Evolutionary conservation across 208 protist species (phyloP), one percentile per base, ranked within the genome.

Genomic region (Herpetomonas samuelpessoai): DNA sequence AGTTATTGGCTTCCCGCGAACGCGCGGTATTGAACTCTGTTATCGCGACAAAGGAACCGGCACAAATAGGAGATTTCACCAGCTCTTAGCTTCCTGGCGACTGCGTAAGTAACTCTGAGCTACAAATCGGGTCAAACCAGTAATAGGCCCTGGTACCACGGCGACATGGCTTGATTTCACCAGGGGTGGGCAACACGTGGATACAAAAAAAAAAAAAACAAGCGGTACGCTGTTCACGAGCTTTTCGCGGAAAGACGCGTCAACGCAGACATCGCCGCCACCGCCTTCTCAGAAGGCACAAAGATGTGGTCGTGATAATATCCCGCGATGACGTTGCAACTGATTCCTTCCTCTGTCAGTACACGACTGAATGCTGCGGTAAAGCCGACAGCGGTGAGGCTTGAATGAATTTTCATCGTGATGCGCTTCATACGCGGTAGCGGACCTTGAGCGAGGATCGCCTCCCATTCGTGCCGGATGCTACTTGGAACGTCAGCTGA

Each of bases 221-320:
- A 21, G 3, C 24, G 18, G 24, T 22, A 21, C 4, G 30, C 26
- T 3, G 21, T 4, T 25, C 6, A 52, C 7, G 21, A 10, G 30
- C 12, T 6, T n/a, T 7, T 19, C 6, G 50, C n/a, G n/a, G 14
- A 16, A n/a, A 39, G 50, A n/a, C 6, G 2, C 9, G 50, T 55
- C 9, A 41, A 39, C 31, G 29, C 49, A 14, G 26, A 10, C 65
- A 77, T 71, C 0, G 65, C 69, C 2, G 41, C 30, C 9, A 38
- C 22, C 19, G 63, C 65, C 28, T 57, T 27, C 1, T 29, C 57
- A 0, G 10, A 30, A 7, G 73, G 73, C 19, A 76, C 65, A 51
- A 84, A 82, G 25, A 88, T 73, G 53, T 76, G 70, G 50, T 81
- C 74, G 49, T 82, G 76, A 26, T 65, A 72, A 54, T 69, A 83